These are phyloP conservation scores for Oropetium thomaeum DNA, from an alignment of 176 grass and related monocot genomes.

Conservation along the genomic window DNA sequence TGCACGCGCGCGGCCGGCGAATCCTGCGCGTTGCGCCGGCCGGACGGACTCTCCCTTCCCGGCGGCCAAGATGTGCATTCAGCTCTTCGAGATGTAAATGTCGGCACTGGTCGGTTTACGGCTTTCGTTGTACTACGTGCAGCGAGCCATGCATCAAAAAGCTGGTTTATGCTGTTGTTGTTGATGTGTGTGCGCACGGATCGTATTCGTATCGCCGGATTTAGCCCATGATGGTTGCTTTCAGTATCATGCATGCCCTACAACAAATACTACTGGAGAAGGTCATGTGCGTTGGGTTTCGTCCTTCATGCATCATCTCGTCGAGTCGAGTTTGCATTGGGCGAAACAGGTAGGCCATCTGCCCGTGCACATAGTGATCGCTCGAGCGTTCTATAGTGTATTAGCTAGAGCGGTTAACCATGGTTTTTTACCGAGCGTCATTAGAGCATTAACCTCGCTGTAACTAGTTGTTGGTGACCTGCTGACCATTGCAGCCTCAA, in stretches of 20 bases:
- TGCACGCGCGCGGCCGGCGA: not conserved
- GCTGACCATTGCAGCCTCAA: no score
- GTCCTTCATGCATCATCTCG: no score
- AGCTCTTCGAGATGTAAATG: slow-evolving; percentile 12
- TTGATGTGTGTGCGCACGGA: not conserved
- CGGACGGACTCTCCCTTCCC: not conserved
- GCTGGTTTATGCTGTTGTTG: not conserved
- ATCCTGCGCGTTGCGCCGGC: not conserved
- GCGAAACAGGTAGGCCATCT: no score
- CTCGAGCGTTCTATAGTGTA: no score
- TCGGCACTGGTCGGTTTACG: not conserved
- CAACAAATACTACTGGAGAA: no score
- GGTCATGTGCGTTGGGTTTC: no score
- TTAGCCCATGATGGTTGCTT: no score
- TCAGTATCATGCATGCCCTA: no score
- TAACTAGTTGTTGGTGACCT: not conserved
- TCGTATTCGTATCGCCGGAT: no score
- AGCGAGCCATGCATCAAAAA: slow-evolving; percentile 3
- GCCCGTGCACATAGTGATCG: no score
- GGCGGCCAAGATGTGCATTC: not conserved
- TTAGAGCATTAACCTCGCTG: not conserved
- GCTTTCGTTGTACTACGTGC: not conserved
- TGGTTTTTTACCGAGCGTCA: not conserved
- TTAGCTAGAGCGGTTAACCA: not conserved
- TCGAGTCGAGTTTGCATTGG: no score